Percentiles rank a stretch among this genome's conserved stretches.
Conservation (phyloP, 441 rosid species). For the Melastoma candidum region DNA sequence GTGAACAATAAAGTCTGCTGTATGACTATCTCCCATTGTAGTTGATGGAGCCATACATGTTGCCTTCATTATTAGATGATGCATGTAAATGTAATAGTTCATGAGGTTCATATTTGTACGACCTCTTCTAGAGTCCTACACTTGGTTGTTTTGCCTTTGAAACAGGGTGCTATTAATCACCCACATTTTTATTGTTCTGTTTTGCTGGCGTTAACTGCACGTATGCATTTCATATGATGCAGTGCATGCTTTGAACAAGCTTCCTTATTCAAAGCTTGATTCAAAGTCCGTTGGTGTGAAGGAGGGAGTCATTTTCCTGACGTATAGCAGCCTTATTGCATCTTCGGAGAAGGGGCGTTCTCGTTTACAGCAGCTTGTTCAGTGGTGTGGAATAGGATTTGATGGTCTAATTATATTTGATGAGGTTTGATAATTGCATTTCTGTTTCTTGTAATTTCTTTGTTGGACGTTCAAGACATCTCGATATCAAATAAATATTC, state of each 20-base stretch:
- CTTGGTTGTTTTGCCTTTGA: background rate
- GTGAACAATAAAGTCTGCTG: background rate
- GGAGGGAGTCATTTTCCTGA: slow-evolving; percentile 91
- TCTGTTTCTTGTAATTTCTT: slow-evolving; percentile 11
- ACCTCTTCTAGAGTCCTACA: too few relatives aligned
- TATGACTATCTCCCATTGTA: background rate
- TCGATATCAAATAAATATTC: slow-evolving; percentile 15
- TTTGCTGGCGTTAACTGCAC: background rate
- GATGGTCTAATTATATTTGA: slow-evolving; percentile 92
- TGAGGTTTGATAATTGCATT: slow-evolving; percentile 42
- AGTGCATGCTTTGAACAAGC: slow-evolving; percentile 98
- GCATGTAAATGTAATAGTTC: too few relatives aligned
- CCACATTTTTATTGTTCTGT: background rate
- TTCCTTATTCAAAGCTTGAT: slow-evolving; percentile 96
- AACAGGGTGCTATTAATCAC: background rate
- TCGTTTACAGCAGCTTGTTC: slow-evolving; percentile 96
- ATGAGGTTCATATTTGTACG: too few relatives aligned
- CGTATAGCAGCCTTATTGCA: slow-evolving; percentile 97
- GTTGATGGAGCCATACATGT: background rate
- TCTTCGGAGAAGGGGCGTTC: slow-evolving; percentile 99
- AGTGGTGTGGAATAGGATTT: slow-evolving; percentile 88
- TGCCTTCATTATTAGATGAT: too few relatives aligned
- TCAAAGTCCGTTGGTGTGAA: slow-evolving; percentile 81
- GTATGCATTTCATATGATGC: slow-evolving; percentile 17
- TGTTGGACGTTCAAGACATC: slow-evolving; percentile 10